A percentile compares a stretch with the other conserved stretches of the same genome.
Conservation (phyloP, 2,329 filamentous ascomycete genomes). For the Magnaporthiopsis incrustans region DNA sequence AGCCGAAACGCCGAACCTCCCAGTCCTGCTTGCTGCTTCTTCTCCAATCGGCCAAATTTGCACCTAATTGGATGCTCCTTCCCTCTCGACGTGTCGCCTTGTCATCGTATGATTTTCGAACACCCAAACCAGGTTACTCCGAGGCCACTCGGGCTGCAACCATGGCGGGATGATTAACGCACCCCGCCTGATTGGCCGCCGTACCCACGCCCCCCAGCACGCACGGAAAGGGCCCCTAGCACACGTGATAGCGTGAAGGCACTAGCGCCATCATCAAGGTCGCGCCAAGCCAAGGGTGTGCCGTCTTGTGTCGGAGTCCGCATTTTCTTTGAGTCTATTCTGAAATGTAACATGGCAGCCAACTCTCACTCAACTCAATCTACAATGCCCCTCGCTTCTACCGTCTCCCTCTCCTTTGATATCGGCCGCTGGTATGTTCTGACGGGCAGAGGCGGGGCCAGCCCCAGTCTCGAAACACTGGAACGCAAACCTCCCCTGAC, state of each 20-base stretch:
- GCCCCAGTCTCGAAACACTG: background rate
- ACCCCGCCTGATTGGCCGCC: background rate
- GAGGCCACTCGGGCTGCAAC: background rate
- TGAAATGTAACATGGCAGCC: background rate
- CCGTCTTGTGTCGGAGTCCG: too few species aligned
- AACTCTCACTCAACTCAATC: too few species aligned
- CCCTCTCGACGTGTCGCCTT: background rate
- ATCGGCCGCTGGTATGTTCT: background rate
- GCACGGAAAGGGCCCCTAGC: background rate
- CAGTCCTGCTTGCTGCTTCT: too few species aligned
- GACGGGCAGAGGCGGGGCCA: background rate
- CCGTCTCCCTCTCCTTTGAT: background rate
- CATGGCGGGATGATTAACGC: background rate
- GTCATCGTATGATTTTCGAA: background rate
- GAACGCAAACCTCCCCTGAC: background rate
- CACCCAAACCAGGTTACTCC: background rate
- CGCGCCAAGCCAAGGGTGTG: too few species aligned
- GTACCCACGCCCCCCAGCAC: background rate
- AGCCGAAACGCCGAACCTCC: too few species aligned
- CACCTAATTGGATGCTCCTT: too few species aligned
- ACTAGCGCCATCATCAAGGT: too few species aligned
- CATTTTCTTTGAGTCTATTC: too few species aligned
- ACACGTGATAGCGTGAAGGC: background rate
- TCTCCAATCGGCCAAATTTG: background rate
- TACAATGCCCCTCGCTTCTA: background rate